Conservation (phyloP, 192 early-diverging fungal species). For the Physocladia obscura region DNA sequence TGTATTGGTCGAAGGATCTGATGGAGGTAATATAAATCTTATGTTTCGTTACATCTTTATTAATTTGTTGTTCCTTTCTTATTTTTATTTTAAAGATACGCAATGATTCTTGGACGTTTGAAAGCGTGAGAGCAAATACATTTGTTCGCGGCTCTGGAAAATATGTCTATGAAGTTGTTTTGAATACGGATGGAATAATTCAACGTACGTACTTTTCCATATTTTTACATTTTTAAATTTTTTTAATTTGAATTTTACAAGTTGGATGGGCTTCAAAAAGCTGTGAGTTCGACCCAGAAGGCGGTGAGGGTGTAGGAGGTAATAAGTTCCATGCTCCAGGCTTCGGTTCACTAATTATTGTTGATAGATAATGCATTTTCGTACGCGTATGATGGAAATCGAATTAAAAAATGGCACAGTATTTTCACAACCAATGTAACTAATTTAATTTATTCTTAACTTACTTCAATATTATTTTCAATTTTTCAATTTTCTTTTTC, state of each 20-base stretch:
- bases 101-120: slow-evolving; percentile 79
- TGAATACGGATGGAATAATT: slow-evolving; percentile 72
- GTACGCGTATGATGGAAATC: slow-evolving; percentile 76
- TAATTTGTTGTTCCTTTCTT: no score
- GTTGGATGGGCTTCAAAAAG: slow-evolving; percentile 71
- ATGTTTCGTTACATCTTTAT: no score
- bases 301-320: slow-evolving; percentile 76
- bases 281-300: slow-evolving; percentile 72
- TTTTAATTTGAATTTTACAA: background rate
- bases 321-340: slow-evolving; percentile 13
- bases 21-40: slow-evolving; percentile 27
- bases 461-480: no score
- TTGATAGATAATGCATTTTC: slow-evolving; percentile 55
- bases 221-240: background rate
- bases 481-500: no score
- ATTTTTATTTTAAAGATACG: slow-evolving; percentile 46
- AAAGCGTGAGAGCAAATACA: slow-evolving; percentile 62
- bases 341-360: slow-evolving; percentile 26
- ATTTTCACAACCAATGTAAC: slow-evolving; percentile 29
- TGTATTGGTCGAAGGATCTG: slow-evolving; percentile 23
- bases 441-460: background rate
- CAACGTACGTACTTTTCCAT: slow-evolving; percentile 51
- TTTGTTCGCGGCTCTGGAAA: slow-evolving; percentile 56
- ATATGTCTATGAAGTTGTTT: slow-evolving; percentile 71
- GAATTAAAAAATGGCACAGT: slow-evolving; percentile 73